A percentile compares a stretch with the other conserved stretches of the same genome.
These are phyloP conservation scores for Pelargonium fulgidum DNA, from an alignment of 441 rosid genomes.

Conservation along the genomic window DNA sequence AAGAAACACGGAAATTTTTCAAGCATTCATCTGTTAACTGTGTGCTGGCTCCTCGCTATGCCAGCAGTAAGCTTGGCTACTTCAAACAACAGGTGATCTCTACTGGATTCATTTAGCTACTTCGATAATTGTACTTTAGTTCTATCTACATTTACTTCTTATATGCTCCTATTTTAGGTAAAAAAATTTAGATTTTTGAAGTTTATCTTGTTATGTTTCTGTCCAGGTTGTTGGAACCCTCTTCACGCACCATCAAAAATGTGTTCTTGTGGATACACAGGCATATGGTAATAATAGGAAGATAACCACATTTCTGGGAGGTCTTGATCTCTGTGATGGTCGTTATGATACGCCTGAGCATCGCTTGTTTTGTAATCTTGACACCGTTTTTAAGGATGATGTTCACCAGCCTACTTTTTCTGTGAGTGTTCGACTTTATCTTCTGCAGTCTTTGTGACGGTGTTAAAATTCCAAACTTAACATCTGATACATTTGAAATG, in stretches of 20 bases:
- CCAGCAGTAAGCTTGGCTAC: slow-evolving; percentile 95
- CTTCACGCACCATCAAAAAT: slow-evolving; percentile 93
- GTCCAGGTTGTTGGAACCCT: slow-evolving; percentile 74
- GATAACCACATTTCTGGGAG: slow-evolving; percentile 67
- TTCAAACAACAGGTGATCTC: slow-evolving; percentile 59
- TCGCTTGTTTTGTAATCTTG: slow-evolving; percentile 53
- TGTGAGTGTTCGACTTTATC: slow-evolving; percentile 34
- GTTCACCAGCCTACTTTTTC: slow-evolving; percentile 73
- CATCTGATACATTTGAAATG: too few species aligned
- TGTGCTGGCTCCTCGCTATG: slow-evolving; percentile 78
- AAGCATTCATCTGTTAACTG: slow-evolving; percentile 81
- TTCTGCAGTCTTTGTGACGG: too few species aligned
- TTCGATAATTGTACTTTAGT: too few species aligned
- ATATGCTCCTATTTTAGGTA: too few species aligned
- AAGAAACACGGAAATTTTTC: slow-evolving; percentile 78
- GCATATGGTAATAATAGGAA: slow-evolving; percentile 69
- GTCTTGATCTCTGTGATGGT: slow-evolving; percentile 57
- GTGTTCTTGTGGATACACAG: slow-evolving; percentile 78
- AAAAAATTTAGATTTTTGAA: too few species aligned
- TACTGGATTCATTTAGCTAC: too few species aligned
- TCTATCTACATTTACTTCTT: slow-evolving; percentile 1
- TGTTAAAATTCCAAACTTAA: too few species aligned
- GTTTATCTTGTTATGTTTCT: too few species aligned
- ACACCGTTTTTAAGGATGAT: slow-evolving; percentile 53
- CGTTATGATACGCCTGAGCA: slow-evolving; percentile 54